phyloP scores from a whole-genome alignment of 306 rosid species.

The Prunus padus region DNA sequence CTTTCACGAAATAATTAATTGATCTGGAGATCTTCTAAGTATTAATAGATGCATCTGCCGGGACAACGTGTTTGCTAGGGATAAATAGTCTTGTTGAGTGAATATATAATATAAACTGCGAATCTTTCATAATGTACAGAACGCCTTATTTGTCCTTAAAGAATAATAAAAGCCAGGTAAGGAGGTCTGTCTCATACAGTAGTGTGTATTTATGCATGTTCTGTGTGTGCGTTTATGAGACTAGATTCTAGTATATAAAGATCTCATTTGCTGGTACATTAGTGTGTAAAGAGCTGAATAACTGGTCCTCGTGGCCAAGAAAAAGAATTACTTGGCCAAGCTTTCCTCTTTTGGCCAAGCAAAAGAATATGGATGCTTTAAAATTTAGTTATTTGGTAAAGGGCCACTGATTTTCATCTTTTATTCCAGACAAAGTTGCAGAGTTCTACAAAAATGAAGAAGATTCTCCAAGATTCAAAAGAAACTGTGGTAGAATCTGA shows the following conservation, averaged over 20 bases:
- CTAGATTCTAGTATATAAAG: not conserved
- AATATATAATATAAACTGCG: not conserved
- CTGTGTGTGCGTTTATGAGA: not conserved
- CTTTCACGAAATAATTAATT: not conserved
- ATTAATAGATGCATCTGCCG: not conserved
- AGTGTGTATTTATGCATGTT: not conserved
- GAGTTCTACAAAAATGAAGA: constrained; percentile 79
- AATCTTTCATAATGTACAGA: not conserved
- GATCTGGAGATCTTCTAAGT: not conserved
- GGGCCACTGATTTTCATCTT: constrained; percentile 23
- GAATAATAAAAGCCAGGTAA: not conserved
- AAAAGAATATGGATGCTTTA: not conserved
- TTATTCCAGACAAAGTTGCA: constrained; percentile 75
- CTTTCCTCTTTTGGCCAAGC: not conserved
- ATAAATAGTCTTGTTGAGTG: too few species aligned
- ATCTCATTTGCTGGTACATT: not conserved
- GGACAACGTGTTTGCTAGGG: not conserved
- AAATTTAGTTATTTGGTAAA: constrained; percentile 8
- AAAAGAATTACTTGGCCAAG: not conserved
- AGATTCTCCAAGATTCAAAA: constrained; percentile 93
- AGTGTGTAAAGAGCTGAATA: not conserved
- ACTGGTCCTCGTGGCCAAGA: not conserved
- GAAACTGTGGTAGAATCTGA: constrained; percentile 83
- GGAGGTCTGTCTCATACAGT: not conserved
- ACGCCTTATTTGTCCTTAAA: not conserved